Base-by-base conservation (phyloP, 257 asterid species). In the Mentha longifolia region DNA sequence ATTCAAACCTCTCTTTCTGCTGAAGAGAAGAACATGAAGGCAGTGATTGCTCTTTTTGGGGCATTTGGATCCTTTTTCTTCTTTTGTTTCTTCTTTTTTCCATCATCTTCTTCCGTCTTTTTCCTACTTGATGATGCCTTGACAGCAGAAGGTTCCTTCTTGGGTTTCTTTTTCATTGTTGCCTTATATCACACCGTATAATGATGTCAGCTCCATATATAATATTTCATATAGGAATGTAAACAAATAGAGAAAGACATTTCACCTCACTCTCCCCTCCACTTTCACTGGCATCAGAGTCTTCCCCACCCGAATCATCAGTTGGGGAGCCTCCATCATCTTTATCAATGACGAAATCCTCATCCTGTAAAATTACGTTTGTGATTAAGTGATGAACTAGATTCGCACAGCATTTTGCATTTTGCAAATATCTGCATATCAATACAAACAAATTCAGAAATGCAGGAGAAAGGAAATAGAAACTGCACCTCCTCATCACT, bases 21-120 rank as follows among this genome's bases (percentile, higher is more conserved):
- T 77, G 84, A 85, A 13, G 92, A 91, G 85, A 94, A 94, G 86
- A 73, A 86, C 99, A 94, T 91, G 70, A 89, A 94, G 77, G 95
- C 92, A 74, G 86, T 89, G 19, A 85, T 76, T 73, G 95, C 90
- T 80, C 91, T 86, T 80, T 91, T 94, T 28, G 97, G 97, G 55
- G 98, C 97, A 78, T 89, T 94, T 46, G 98, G 97, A 77, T 91
- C 97, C 84, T 86, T 94, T 71, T 94, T 91, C 92, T 86, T 89
- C 84, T 91, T 91, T 45, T 56, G 90, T 74, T 85, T 91, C 86
- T 84, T 94, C 89, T 85, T 91, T 82, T 86, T 87, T 13, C 86
- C 89, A 62, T 86, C 96, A 12, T 85, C 89, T 65, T 86, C 95
- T 68, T 85, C 85, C n/a, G 83, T 56, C 61, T 85, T 92, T 72